phyloP scores from a whole-genome alignment of 176 grass and related monocot species.

The Oryza nivara region DNA sequence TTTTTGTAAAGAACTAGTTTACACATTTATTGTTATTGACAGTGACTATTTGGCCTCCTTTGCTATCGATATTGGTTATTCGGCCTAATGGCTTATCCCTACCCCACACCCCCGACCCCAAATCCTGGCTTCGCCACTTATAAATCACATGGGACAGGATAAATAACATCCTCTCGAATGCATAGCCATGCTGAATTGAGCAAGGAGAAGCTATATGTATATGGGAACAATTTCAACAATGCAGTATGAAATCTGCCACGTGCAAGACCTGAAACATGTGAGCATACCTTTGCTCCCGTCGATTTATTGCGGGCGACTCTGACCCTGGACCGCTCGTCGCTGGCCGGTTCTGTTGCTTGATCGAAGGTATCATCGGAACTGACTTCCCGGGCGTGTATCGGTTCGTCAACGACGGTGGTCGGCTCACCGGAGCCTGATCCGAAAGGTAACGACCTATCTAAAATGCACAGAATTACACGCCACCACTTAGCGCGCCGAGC shows the following conservation, averaged over 20 bases:
- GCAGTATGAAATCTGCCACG: not conserved
- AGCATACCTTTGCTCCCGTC: slow-evolving; percentile 73
- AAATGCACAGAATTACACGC: slow-evolving; percentile 56
- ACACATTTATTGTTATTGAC: too few relatives aligned
- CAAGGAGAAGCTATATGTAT: not conserved
- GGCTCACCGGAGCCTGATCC: slow-evolving; percentile 68
- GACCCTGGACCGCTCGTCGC: slow-evolving; percentile 36
- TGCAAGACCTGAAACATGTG: not conserved
- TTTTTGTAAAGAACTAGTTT: too few relatives aligned
- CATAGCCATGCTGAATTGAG: not conserved
- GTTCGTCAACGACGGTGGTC: slow-evolving; percentile 48
- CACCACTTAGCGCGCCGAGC: slow-evolving; percentile 33
- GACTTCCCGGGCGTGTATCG: slow-evolving; percentile 56
- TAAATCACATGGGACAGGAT: not conserved
- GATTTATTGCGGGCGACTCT: slow-evolving; percentile 45
- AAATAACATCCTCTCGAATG: not conserved
- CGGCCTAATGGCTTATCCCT: too few relatives aligned
- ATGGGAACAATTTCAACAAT: not conserved
- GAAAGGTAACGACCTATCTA: slow-evolving; percentile 94
- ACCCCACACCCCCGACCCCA: too few relatives aligned
- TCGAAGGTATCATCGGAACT: slow-evolving; percentile 70
- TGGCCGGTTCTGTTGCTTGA: slow-evolving; percentile 55
- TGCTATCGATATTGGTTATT: too few relatives aligned
- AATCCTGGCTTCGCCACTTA: too few relatives aligned
- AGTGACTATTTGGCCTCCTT: too few relatives aligned